phyloP scores from a whole-genome alignment of 2,329 filamentous ascomycete species.

The Aspergillus hortae region DNA sequence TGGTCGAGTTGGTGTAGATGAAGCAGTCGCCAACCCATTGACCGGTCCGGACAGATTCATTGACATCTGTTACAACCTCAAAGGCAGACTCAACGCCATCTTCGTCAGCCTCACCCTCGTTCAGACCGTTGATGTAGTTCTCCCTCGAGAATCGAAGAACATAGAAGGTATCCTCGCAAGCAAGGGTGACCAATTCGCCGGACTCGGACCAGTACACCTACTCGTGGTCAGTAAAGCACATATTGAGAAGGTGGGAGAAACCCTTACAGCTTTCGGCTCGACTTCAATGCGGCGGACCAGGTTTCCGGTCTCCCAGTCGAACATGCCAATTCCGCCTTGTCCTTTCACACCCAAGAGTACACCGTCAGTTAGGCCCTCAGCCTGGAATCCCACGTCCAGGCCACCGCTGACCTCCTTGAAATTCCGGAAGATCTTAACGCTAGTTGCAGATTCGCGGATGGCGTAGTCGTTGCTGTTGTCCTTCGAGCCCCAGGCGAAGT shows the following conservation, averaged over 20 bases:
- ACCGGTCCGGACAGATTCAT: slow-evolving; percentile 86
- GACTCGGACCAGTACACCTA: slow-evolving; percentile 96
- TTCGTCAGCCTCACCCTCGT: slow-evolving; percentile 76
- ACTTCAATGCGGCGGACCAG: slow-evolving; percentile 90
- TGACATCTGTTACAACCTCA: slow-evolving; percentile 93
- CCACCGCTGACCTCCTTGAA: slow-evolving; percentile 89
- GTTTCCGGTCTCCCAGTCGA: slow-evolving; percentile 88
- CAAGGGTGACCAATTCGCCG: slow-evolving; percentile 86
- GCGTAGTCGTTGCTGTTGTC: slow-evolving; percentile 98
- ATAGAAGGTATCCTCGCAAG: slow-evolving; percentile 94
- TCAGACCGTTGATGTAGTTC: slow-evolving; percentile 77
- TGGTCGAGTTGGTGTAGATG: slow-evolving; percentile 96
- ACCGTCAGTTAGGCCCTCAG: slow-evolving; percentile 85
- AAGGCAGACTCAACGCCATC: slow-evolving; percentile 96
- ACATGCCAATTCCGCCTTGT: slow-evolving; percentile 90
- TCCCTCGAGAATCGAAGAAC: slow-evolving; percentile 89
- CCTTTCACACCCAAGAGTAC: slow-evolving; percentile 91
- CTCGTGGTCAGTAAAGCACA: slow-evolving; percentile 7
- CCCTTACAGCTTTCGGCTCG: slow-evolving; percentile 57
- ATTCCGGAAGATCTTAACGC: slow-evolving; percentile 96
- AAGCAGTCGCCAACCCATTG: slow-evolving; percentile 99
- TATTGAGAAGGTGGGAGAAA: not conserved
- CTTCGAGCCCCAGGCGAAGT: slow-evolving; percentile 96
- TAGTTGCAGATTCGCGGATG: slow-evolving; percentile 89
- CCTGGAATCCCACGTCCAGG: slow-evolving; percentile 91